Evolutionary conservation across 2,329 filamentous ascomycete species (phyloP).

Genomic region (Cadophora luteo-olivacea): DNA sequence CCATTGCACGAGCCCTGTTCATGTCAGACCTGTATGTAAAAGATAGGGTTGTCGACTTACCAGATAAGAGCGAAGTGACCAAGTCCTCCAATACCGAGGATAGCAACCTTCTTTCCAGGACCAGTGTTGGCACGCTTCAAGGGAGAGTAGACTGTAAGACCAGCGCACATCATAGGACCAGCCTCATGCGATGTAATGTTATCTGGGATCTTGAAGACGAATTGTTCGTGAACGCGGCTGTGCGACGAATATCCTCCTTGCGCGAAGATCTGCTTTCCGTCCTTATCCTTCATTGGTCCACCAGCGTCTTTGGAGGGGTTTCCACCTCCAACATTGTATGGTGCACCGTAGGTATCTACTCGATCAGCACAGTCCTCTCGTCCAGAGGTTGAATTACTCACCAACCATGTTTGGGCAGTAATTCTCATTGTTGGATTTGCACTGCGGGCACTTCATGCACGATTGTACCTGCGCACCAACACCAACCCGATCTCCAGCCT

Average conservation of each 20-base stretch:
- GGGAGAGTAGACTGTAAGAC: constrained; percentile 64
- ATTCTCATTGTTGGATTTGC: constrained; percentile 61
- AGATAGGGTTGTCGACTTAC: constrained; percentile 11
- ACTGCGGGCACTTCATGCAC: constrained; percentile 60
- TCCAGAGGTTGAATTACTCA: constrained; percentile 55
- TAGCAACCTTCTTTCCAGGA: constrained; percentile 66
- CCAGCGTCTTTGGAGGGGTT: constrained; percentile 23
- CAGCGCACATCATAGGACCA: constrained; percentile 77
- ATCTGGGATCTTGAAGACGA: constrained; percentile 63
- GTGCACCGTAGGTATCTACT: constrained; percentile 34
- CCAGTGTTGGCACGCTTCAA: constrained; percentile 56
- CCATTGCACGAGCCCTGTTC: constrained; percentile 64
- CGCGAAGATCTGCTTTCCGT: constrained; percentile 36
- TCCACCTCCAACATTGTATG: constrained; percentile 37
- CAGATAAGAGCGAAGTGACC: constrained; percentile 76
- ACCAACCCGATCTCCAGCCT: constrained; percentile 59
- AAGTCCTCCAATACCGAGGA: constrained; percentile 75
- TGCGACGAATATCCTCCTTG: constrained; percentile 44
- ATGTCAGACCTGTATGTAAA: neutral
- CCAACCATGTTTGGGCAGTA: constrained; percentile 58
- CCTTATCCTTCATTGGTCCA: constrained; percentile 34
- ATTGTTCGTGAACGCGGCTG: constrained; percentile 60
- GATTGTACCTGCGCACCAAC: constrained; percentile 61
- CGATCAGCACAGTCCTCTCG: neutral
- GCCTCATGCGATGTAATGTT: constrained; percentile 55